Percentiles rank a stretch among this genome's conserved stretches.
Conservation (phyloP, 78 protist genomes). For the Tieghemostelium lacteum region DNA sequence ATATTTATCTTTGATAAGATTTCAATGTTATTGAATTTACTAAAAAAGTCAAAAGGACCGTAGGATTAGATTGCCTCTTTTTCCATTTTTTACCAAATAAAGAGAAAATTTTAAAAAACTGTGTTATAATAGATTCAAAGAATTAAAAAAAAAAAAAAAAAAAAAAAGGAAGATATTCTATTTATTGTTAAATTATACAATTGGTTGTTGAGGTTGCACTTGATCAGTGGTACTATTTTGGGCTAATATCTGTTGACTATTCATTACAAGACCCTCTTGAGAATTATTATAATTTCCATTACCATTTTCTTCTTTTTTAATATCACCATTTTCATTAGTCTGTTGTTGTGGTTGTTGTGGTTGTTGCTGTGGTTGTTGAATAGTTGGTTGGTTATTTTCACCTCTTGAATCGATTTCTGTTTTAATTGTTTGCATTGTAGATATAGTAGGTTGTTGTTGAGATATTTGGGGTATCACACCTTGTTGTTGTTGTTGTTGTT, state of each 20-base stretch:
- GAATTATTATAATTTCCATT: too few relatives aligned
- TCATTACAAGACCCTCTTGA: too few relatives aligned
- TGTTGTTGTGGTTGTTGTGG: conserved; percentile 35
- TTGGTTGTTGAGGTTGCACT: not conserved
- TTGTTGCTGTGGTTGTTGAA: conserved; percentile 13
- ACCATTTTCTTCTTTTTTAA: too few relatives aligned
- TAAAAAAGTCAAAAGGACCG: not conserved
- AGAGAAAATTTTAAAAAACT: not conserved
- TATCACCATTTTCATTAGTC: not conserved
- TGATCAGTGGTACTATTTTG: too few relatives aligned
- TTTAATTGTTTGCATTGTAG: not conserved
- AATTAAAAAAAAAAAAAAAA: too few relatives aligned
- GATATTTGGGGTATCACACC: not conserved
- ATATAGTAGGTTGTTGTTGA: not conserved
- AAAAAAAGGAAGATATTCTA: not conserved
- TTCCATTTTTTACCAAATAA: not conserved
- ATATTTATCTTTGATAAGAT: not conserved
- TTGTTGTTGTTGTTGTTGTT: conserved; percentile 54
- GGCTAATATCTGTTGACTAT: not conserved
- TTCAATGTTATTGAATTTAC: too few relatives aligned
- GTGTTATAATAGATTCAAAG: too few relatives aligned
- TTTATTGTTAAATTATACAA: too few relatives aligned
- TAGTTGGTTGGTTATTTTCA: not conserved
- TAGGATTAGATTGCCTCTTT: not conserved
- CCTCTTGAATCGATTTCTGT: too few relatives aligned